A percentile compares a stretch with the other conserved stretches of the same genome.
Conservation (phyloP, 169 alveolate species). For the Plasmodium sp. region DNA sequence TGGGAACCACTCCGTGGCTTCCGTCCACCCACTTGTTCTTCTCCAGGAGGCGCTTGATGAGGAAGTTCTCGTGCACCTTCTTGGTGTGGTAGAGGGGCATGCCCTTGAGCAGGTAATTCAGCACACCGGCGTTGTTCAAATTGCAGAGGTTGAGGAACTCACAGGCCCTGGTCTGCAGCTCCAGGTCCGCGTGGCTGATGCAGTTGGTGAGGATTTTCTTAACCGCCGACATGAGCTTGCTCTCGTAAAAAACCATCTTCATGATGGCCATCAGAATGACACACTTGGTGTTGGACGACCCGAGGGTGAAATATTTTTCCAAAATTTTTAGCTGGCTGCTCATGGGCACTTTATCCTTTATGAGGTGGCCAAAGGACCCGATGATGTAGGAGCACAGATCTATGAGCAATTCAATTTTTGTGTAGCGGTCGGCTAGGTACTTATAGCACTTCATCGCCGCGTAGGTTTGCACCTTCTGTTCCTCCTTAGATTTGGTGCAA, state of each 20-base stretch:
- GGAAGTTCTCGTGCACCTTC: conserved; percentile 58
- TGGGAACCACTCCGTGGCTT: not conserved
- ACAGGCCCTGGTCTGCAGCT: conserved; percentile 81
- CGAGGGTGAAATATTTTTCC: conserved; percentile 73
- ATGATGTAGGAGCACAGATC: conserved; percentile 79
- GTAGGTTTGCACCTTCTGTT: conserved; percentile 34
- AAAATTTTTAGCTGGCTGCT: conserved; percentile 54
- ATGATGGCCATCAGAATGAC: conserved; percentile 77
- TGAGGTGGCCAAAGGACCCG: conserved; percentile 80
- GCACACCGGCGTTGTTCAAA: conserved; percentile 37
- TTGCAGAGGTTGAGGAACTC: conserved; percentile 75
- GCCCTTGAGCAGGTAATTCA: conserved; percentile 20
- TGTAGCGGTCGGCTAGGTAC: not conserved
- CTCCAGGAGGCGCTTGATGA: conserved; percentile 53
- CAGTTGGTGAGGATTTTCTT: conserved; percentile 74
- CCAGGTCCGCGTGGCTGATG: conserved; percentile 66
- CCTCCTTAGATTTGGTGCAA: conserved; percentile 61
- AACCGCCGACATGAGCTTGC: conserved; percentile 32
- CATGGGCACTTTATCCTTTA: conserved; percentile 62
- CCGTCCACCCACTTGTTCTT: conserved; percentile 26
- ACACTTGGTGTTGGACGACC: conserved; percentile 63
- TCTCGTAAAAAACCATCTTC: conserved; percentile 78
- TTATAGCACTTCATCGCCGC: conserved; percentile 52
- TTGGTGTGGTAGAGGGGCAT: conserved; percentile 53
- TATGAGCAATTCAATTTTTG: not conserved